These are phyloP conservation scores for Pulveroboletus sp. DNA, from an alignment of 768 basidiomycete species.

Conservation along the genomic window DNA sequence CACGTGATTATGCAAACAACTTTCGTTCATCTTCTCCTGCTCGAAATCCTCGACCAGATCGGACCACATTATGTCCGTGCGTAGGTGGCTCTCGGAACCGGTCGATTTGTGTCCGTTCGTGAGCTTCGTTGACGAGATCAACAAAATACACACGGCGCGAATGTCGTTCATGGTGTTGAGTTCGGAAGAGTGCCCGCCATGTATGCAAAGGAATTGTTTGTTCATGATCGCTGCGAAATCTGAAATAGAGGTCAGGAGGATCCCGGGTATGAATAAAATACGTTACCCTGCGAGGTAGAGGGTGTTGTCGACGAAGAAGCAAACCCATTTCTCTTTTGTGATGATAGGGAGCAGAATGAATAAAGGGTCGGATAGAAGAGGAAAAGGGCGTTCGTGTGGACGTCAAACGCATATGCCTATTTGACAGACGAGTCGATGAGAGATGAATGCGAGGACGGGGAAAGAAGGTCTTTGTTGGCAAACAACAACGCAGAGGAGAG, in stretches of 20 bases:
- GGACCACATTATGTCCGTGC: slow-evolving; percentile 95
- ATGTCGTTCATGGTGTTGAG: slow-evolving; percentile 94
- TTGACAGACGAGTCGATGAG: slow-evolving; percentile 75
- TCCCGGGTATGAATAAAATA: not conserved
- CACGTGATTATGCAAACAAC: slow-evolving; percentile 96
- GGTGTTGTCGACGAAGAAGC: slow-evolving; percentile 89
- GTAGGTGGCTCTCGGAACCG: slow-evolving; percentile 99
- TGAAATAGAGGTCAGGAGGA: slow-evolving; percentile 28
- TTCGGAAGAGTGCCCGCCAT: slow-evolving; percentile 95
- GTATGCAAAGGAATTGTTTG: slow-evolving; percentile 98
- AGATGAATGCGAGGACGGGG: slow-evolving; percentile 72
- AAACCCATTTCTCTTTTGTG: slow-evolving; percentile 87
- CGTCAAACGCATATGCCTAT: slow-evolving; percentile 95
- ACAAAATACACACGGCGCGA: slow-evolving; percentile 55
- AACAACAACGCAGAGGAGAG: slow-evolving; percentile 50
- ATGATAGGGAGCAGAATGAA: slow-evolving; percentile 83
- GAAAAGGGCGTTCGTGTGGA: slow-evolving; percentile 96
- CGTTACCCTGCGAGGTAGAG: slow-evolving; percentile 68
- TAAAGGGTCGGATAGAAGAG: slow-evolving; percentile 89
- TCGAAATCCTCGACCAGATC: slow-evolving; percentile 98
- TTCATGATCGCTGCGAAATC: slow-evolving; percentile 98
- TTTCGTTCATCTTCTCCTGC: slow-evolving; percentile 84
- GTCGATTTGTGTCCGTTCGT: too few species aligned
- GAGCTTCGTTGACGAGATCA: not conserved
- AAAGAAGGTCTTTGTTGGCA: slow-evolving; percentile 65